A percentile compares a stretch with the other conserved stretches of the same genome.
phyloP scores from a whole-genome alignment of 805 yeast genomes.

The Danielia reshetovae region DNA sequence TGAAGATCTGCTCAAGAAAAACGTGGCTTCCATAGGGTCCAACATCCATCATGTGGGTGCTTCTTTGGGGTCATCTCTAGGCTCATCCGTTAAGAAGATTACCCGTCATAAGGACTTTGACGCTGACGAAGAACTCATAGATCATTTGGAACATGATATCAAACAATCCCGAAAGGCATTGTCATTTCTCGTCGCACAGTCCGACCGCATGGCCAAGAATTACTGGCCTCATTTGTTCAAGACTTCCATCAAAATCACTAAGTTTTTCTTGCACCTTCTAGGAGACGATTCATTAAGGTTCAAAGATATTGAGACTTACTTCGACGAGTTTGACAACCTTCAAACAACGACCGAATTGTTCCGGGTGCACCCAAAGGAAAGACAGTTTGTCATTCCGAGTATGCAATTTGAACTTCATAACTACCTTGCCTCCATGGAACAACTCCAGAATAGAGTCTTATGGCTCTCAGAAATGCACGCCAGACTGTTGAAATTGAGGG shows the following conservation, averaged over 20 bases:
- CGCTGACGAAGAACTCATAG: conserved; percentile 36
- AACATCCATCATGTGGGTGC: conserved; percentile 1
- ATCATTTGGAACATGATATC: conserved; percentile 43
- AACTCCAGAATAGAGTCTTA: conserved; percentile 10
- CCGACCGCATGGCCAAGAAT: conserved; percentile 19
- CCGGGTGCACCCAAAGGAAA: conserved; percentile 36
- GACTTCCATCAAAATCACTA: conserved; percentile 26
- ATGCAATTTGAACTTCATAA: conserved; percentile 20
- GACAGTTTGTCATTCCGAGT: conserved; percentile 15
- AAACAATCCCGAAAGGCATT: conserved; percentile 41
- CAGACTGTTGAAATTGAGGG: conserved; percentile 28
- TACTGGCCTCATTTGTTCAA: conserved; percentile 32
- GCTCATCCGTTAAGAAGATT: conserved; percentile 1
- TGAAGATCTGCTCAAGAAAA: not conserved
- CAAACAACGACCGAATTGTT: conserved; percentile 19
- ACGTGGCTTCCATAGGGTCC: conserved; percentile 1
- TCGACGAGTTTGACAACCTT: conserved; percentile 26
- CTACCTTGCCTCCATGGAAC: conserved; percentile 20
- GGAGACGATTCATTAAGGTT: conserved; percentile 36
- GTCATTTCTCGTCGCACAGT: conserved; percentile 31
- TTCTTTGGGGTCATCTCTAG: not conserved
- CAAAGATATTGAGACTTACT: conserved; percentile 28
- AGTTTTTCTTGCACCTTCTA: conserved; percentile 25
- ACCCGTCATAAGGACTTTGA: conserved; percentile 6
- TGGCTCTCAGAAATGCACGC: conserved; percentile 23